Evolutionary conservation across 2,329 filamentous ascomycete genomes (phyloP), one percentile per base, ranked within the genome.

Genomic region (Pseudogymnoascus sp.): DNA sequence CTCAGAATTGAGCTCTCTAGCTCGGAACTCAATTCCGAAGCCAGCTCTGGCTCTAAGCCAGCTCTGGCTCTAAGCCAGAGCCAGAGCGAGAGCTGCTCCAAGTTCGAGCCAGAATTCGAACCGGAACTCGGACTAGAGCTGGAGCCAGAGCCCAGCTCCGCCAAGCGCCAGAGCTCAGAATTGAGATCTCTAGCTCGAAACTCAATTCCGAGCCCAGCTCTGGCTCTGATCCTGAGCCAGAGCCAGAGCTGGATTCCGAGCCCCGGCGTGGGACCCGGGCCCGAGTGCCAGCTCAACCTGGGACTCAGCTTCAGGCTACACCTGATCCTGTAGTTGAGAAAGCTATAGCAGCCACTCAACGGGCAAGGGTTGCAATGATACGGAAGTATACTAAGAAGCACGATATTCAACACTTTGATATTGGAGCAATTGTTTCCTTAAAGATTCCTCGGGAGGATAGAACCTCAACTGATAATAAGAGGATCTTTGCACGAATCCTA

Each of bases 321-420:
- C 29, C 6, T 10, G 29, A 59, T 17, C 26, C 17, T 8, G 17
- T 59, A 59, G 40, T 39, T 39, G n/a, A 39, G 37, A 39, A 3
- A 21, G 21, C 21, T 21, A 21, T 21, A 21, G 21, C 2, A 21
- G 21, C 21, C 4, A 21, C 21, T 21, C 21, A 21, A 21, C 2
- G 21, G 3, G 21, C 21, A 21, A 21, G 21, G 21, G 2, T 21
- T 21, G 1, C 21, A 2, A 21, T 21, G 21, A 3, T 21, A 3
- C 21, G 21, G 2, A 21, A 21, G 36, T 39, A 15, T 39, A 39
- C 50, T 6, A 58, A 58, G 31, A 58, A 58, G 10, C 50, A 58
- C 6, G 31, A 58, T 31, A 58, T 58, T 5, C 21, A 58, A 33
- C 50, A 58, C 17, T 58, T 58, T 29, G 21, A 58, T 58, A 58